A percentile compares a stretch with the other conserved stretches of the same genome.
These are phyloP conservation scores for Firmiana major DNA, from an alignment of 345 rosid species.

Conservation along the genomic window DNA sequence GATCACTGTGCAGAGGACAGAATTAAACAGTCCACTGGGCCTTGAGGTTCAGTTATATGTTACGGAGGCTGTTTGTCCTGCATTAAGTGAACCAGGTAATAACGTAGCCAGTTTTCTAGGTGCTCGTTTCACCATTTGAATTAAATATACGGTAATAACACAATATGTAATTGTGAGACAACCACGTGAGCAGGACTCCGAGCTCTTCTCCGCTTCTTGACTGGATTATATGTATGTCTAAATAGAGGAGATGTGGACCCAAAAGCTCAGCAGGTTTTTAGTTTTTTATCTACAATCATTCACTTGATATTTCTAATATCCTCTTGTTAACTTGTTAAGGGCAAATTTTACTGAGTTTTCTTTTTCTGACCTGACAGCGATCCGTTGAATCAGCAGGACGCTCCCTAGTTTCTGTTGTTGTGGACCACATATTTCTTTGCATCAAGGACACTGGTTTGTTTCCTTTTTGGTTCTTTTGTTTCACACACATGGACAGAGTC, in stretches of 20 bases:
- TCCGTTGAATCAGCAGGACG: constrained; percentile 92
- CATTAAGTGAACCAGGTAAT: constrained; percentile 96
- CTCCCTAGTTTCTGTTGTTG: constrained; percentile 80
- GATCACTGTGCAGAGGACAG: constrained; percentile 97
- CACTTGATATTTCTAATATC: not conserved
- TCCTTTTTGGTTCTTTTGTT: not conserved
- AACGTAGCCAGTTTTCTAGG: not conserved
- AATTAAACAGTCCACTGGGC: constrained; percentile 82
- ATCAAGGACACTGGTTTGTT: constrained; percentile 92
- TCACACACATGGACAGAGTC: not conserved
- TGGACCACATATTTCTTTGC: constrained; percentile 96
- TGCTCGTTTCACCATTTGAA: not conserved
- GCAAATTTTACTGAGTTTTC: constrained; percentile 10
- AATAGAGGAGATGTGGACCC: constrained; percentile 92
- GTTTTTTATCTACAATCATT: constrained; percentile 1
- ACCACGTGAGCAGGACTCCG: constrained; percentile 69
- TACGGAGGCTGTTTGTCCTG: constrained; percentile 96
- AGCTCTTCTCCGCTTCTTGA: constrained; percentile 92
- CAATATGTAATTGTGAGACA: constrained; percentile 4
- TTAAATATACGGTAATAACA: constrained; percentile 5
- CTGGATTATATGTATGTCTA: constrained; percentile 88
- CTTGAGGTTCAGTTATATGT: constrained; percentile 97
- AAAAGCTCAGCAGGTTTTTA: constrained; percentile 75
- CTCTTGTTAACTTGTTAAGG: not conserved
- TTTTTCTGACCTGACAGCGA: constrained; percentile 40